Base-by-base conservation (phyloP, 1,284 basidiomycete genomes). In the Leccinum pachyderme region DNA sequence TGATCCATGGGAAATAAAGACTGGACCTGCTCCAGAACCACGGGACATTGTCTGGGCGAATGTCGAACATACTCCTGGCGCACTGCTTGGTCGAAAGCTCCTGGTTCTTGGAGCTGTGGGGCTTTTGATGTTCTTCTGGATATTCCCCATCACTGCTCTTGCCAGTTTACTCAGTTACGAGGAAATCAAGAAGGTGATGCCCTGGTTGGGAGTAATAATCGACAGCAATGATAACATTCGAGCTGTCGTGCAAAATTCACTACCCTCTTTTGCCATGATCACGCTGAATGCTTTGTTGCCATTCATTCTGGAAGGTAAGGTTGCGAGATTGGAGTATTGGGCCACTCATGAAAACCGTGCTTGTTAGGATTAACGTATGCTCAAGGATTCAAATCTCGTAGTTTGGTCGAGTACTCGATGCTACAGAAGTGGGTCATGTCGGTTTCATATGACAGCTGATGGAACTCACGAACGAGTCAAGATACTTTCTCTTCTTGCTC, bases 21-120 rank as follows among this genome's bases (percentile, higher is more conserved):
- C 92, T 2, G 79, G 80, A 47, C 83, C 83, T 5, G 95, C 96
- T 0, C 95, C 95, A 0, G 96, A 99, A 69, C 96, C 96, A 8
- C 83, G 96, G 45, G 96, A 99, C 70, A 91, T 99, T 55, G 85
- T 98, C 18, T 99, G 96, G 97, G 79, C 84, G 43, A 95, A 93
- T 64, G 88, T 98, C 73, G 77, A 83, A 2, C 82, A 89, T 55
- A 81, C 87, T 0, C 73, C 78, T 4, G 69, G 78, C 32, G 75
- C 81, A 32, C 74, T 83, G 11, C 78, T 83, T 46, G 78, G 85
- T 5, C 83, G 93, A 22, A 83, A 90, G 52, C 57, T 86, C 25
- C 68, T 95, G 8, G 87, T 95, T 3, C 75, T 93, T 28, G 80
- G 69, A 5, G 75, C 84, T 18, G 89, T 93, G 74, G 77, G 72